Percentiles rank a stretch among this genome's conserved stretches.
Conservation (phyloP, 2,329 filamentous ascomycete genomes). For the Botrytis deweyae region DNA sequence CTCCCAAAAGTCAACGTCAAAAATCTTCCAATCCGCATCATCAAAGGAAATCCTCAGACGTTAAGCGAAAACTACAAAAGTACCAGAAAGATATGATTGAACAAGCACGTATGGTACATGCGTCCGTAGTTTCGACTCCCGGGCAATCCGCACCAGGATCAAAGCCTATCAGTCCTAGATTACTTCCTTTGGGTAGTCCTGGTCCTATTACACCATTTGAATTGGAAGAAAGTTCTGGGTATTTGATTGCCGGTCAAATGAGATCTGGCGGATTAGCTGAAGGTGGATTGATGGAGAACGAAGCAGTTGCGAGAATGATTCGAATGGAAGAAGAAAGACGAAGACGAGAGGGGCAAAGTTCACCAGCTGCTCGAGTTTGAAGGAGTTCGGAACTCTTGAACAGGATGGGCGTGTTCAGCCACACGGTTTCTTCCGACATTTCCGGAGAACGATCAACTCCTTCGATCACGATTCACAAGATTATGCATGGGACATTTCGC, state of each 20-base stretch:
- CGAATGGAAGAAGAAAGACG: conserved; percentile 18
- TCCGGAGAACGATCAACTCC: not conserved
- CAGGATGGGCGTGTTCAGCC: not conserved
- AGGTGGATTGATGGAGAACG: conserved; percentile 18
- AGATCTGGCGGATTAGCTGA: conserved; percentile 12
- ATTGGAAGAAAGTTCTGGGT: conserved; percentile 43
- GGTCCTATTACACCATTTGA: conserved; percentile 63
- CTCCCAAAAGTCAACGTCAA: conserved; percentile 34
- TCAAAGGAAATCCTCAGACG: conserved; percentile 47
- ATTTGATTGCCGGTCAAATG: conserved; percentile 31
- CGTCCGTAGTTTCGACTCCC: conserved; percentile 33
- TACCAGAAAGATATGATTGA: conserved; percentile 62
- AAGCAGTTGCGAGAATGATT: conserved; percentile 19
- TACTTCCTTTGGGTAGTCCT: conserved; percentile 56
- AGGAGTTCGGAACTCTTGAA: not conserved
- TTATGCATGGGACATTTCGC: not conserved
- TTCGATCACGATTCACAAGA: not conserved
- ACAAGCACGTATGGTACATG: conserved; percentile 50
- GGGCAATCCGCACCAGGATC: conserved; percentile 31
- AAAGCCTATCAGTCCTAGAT: conserved; percentile 51
- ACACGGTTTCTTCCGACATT: not conserved
- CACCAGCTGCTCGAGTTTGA: conserved; percentile 16
- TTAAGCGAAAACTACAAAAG: conserved; percentile 53
- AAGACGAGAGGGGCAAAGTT: conserved; percentile 20
- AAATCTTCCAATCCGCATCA: conserved; percentile 40